Conservation (phyloP, 768 basidiomycete genomes). For the Pleurotus platypus region DNA sequence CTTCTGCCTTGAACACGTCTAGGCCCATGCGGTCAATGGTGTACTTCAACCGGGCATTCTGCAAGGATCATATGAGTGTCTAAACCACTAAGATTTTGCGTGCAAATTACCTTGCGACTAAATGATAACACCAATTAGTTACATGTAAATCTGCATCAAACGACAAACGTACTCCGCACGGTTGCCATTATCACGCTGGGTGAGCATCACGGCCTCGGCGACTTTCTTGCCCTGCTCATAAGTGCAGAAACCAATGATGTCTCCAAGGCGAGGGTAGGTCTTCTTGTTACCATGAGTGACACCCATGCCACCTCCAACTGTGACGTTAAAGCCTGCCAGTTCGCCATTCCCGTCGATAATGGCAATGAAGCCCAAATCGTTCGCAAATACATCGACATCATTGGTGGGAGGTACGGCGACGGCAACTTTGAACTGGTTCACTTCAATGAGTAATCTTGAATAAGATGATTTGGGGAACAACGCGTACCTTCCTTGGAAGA, state of each 20-base stretch:
- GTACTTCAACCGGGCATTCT: conserved; percentile 93
- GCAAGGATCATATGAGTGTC: conserved; percentile 11
- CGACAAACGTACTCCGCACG: conserved; percentile 71
- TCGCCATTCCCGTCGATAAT: conserved; percentile 75
- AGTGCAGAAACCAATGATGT: conserved; percentile 90
- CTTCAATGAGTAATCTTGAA: conserved; percentile 4
- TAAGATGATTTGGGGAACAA: neutral
- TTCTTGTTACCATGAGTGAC: conserved; percentile 99
- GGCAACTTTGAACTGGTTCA: conserved; percentile 87
- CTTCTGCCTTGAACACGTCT: conserved; percentile 80
- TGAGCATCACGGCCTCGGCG: conserved; percentile 91
- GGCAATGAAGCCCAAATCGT: conserved; percentile 96
- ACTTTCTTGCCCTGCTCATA: conserved; percentile 80
- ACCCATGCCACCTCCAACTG: conserved; percentile 97
- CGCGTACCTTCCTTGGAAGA: conserved; percentile 83
- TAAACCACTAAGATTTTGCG: neutral
- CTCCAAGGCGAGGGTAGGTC: conserved; percentile 90
- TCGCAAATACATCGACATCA: conserved; percentile 93
- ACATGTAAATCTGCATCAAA: neutral
- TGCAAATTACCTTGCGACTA: conserved; percentile 52
- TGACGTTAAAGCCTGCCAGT: conserved; percentile 90
- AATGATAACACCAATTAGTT: conserved; percentile 8
- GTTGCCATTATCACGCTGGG: conserved; percentile 95
- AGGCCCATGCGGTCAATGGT: conserved; percentile 96
- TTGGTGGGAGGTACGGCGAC: conserved; percentile 96